phyloP scores from a whole-genome alignment of 2,329 filamentous ascomycete genomes.

The Rachicladosporium sp. region DNA sequence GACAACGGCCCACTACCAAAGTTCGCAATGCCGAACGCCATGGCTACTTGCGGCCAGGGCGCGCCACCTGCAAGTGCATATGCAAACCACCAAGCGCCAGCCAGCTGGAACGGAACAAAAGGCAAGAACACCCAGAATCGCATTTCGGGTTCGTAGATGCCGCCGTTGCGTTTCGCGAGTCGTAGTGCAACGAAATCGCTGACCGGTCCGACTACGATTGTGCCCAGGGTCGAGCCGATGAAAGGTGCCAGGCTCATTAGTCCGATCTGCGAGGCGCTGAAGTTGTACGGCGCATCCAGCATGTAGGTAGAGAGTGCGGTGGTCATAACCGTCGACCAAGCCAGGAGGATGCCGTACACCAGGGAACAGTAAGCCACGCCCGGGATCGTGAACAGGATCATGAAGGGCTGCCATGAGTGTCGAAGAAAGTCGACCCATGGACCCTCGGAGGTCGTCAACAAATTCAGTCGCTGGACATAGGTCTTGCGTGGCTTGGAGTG shows the following conservation, averaged over 20 bases:
- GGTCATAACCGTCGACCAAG: slow-evolving; percentile 27
- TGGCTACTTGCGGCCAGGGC: slow-evolving; percentile 21
- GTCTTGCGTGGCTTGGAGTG: slow-evolving; percentile 27
- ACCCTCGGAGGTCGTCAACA: slow-evolving; percentile 22
- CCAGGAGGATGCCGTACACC: slow-evolving; percentile 26
- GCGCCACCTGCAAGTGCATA: slow-evolving; percentile 17
- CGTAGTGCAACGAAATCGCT: slow-evolving; percentile 31
- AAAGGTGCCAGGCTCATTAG: slow-evolving; percentile 41
- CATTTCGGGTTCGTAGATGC: slow-evolving; percentile 25
- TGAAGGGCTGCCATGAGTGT: slow-evolving; percentile 26
- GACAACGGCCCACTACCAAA: slow-evolving; percentile 25
- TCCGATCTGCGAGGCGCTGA: slow-evolving; percentile 37
- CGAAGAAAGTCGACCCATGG: slow-evolving; percentile 20
- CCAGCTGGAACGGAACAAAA: slow-evolving; percentile 21
- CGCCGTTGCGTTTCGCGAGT: slow-evolving; percentile 21
- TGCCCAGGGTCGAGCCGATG: slow-evolving; percentile 35
- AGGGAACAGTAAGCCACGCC: slow-evolving; percentile 27
- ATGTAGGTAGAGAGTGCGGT: slow-evolving; percentile 27
- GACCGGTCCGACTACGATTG: slow-evolving; percentile 33
- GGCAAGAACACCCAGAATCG: slow-evolving; percentile 24
- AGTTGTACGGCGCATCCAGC: slow-evolving; percentile 30
- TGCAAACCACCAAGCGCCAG: slow-evolving; percentile 29
- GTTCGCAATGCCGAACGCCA: slow-evolving; percentile 27
- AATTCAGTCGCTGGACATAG: slow-evolving; percentile 31
- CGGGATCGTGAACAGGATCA: slow-evolving; percentile 27